phyloP scores from a whole-genome alignment of 441 rosid genomes.

The Heliophila coronopifolia region DNA sequence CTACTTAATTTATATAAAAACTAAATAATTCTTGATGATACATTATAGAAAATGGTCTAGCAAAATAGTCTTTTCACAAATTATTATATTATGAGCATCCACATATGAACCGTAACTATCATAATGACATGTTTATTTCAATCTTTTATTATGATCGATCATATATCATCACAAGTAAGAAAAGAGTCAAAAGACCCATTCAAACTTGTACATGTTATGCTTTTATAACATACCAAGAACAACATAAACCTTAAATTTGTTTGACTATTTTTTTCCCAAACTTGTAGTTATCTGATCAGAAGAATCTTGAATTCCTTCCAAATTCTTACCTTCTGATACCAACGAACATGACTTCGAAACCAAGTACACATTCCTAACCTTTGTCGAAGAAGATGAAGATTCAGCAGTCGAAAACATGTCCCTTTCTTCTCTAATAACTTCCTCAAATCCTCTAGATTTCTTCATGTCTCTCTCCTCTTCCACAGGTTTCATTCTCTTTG shows the following conservation, averaged over 20 bases:
- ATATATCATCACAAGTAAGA: constrained; percentile 3
- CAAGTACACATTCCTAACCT: constrained; percentile 42
- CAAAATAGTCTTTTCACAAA: too few relatives aligned
- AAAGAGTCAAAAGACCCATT: constrained; percentile 7
- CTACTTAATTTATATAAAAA: too few relatives aligned
- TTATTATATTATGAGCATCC: too few relatives aligned
- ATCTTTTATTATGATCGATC: neutral
- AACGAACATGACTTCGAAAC: constrained; percentile 51
- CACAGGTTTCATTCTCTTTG: constrained; percentile 43
- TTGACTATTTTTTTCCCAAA: constrained; percentile 18
- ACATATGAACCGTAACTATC: neutral
- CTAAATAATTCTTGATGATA: too few relatives aligned
- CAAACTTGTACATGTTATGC: constrained; percentile 25
- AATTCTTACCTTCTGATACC: constrained; percentile 34
- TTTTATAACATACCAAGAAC: constrained; percentile 1
- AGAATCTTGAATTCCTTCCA: constrained; percentile 38
- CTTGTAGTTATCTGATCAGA: constrained; percentile 35
- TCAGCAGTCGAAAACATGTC: constrained; percentile 67
- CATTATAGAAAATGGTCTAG: too few relatives aligned
- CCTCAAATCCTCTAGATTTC: constrained; percentile 12
- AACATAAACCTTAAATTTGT: constrained; percentile 2
- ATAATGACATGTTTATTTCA: constrained; percentile 12
- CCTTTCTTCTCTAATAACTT: constrained; percentile 33
- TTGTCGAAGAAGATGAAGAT: constrained; percentile 43
- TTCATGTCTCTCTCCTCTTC: constrained; percentile 34